A percentile compares a stretch with the other conserved stretches of the same genome.
These are phyloP conservation scores for Backusella morwellensis DNA, from an alignment of 192 early-diverging fungal genomes.

Conservation along the genomic window DNA sequence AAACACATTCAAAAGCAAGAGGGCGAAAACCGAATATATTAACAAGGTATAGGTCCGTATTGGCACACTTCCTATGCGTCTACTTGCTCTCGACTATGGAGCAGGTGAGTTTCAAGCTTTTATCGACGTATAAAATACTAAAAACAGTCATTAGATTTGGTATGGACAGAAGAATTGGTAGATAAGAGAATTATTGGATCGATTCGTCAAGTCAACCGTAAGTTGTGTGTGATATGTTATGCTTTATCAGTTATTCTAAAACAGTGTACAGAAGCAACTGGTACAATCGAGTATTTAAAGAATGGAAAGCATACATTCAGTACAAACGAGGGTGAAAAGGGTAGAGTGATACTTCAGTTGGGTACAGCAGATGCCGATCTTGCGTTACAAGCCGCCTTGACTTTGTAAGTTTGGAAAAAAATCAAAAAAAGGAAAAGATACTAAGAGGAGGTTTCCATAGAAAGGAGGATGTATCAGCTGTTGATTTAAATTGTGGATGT, in stretches of 20 bases:
- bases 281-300: slow-evolving; percentile 77
- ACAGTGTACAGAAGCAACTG: slow-evolving; percentile 45
- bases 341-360: slow-evolving; percentile 85
- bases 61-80: slow-evolving; percentile 86
- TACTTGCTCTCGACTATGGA: slow-evolving; percentile 82
- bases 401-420: slow-evolving; percentile 54
- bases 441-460: slow-evolving; percentile 32
- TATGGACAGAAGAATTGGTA: slow-evolving; percentile 88
- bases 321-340: slow-evolving; percentile 76
- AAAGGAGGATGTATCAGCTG: slow-evolving; percentile 78
- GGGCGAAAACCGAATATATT: background rate
- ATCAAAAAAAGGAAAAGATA: background rate
- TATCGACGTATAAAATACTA: no score
- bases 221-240: background rate
- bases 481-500: slow-evolving; percentile 98
- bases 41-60: slow-evolving; percentile 59
- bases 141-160: slow-evolving; percentile 56
- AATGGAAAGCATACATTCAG: slow-evolving; percentile 60
- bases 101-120: slow-evolving; percentile 55
- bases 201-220: slow-evolving; percentile 74
- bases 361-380: slow-evolving; percentile 86
- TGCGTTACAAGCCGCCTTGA: slow-evolving; percentile 82
- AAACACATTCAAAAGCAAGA: background rate
- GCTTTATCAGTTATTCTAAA: background rate
- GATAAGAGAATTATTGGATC: slow-evolving; percentile 82